A percentile compares a stretch with the other conserved stretches of the same genome.
These are phyloP conservation scores for Lyophyllum semitale DNA, from an alignment of 768 basidiomycete species.

Conservation along the genomic window DNA sequence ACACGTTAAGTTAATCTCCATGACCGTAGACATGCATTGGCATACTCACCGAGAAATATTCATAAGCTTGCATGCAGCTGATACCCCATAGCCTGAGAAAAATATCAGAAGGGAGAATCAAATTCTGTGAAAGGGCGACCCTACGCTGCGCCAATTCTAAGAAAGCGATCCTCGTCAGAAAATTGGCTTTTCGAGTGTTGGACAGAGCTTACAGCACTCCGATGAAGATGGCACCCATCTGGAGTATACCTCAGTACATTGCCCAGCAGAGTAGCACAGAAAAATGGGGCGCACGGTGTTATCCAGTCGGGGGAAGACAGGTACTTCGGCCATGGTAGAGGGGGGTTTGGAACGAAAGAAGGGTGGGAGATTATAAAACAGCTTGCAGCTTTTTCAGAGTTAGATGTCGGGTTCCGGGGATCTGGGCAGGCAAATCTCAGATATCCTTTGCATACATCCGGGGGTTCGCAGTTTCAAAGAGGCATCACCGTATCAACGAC, in stretches of 20 bases:
- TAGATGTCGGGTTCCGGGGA: neutral
- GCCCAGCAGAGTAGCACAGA: neutral
- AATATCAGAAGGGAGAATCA: neutral
- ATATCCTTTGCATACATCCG: neutral
- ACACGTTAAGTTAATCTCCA: neutral
- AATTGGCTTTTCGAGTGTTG: neutral
- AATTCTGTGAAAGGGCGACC: neutral
- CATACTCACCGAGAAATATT: slow-evolving; percentile 9
- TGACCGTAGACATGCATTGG: neutral
- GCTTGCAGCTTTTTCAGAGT: neutral
- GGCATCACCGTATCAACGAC: too few relatives aligned
- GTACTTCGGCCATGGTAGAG: slow-evolving; percentile 8
- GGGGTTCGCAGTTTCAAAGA: neutral
- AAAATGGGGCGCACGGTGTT: slow-evolving; percentile 3
- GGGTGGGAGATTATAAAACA: neutral
- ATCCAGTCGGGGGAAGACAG: slow-evolving; percentile 6
- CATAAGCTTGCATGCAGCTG: slow-evolving; percentile 15
- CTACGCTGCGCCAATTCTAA: slow-evolving; percentile 13
- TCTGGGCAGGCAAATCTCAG: neutral
- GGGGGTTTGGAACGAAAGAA: neutral
- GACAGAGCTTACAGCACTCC: slow-evolving; percentile 10
- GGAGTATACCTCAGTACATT: neutral
- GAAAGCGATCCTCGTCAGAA: neutral
- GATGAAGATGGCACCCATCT: slow-evolving; percentile 14
- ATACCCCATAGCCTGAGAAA: slow-evolving; percentile 12